Evolutionary conservation across 2,329 filamentous ascomycete genomes (phyloP).

Genomic region (Penicillium sp.): DNA sequence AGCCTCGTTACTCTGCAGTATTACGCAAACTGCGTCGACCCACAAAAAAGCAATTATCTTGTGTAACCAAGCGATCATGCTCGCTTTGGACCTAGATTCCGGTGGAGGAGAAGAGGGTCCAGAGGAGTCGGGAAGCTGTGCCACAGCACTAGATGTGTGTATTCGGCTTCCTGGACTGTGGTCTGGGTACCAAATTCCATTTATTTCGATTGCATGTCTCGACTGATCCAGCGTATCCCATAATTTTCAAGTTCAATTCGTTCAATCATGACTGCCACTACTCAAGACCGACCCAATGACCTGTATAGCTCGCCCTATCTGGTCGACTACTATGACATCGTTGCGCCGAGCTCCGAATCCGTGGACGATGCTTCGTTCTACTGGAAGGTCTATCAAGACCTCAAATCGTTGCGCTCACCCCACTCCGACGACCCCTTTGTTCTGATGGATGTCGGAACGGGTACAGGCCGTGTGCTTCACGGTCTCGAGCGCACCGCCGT

Average conservation of each 20-base stretch:
- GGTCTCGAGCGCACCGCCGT: conserved; percentile 13
- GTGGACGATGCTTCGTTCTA: conserved; percentile 11
- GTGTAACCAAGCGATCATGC: too few species aligned
- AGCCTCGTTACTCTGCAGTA: too few species aligned
- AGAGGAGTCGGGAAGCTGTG: background rate
- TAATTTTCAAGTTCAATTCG: too few species aligned
- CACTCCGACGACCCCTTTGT: conserved; percentile 5
- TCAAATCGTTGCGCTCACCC: background rate
- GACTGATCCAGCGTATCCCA: too few species aligned
- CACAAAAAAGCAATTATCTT: too few species aligned
- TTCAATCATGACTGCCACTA: background rate
- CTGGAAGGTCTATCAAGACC: conserved; percentile 7
- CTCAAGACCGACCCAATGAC: background rate
- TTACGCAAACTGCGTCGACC: too few species aligned
- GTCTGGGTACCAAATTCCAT: too few species aligned
- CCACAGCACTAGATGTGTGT: too few species aligned
- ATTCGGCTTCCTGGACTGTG: too few species aligned
- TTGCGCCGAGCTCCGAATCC: conserved; percentile 1
- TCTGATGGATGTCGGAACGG: conserved; percentile 15
- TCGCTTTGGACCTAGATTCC: background rate
- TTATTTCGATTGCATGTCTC: too few species aligned
- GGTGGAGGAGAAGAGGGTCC: too few species aligned
- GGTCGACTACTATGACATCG: conserved; percentile 13
- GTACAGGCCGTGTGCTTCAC: conserved; percentile 20
- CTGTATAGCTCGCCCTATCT: conserved; percentile 12